Evolutionary conservation across 805 yeast genomes (phyloP).

Genomic region (Pichia phayaonensis): DNA sequence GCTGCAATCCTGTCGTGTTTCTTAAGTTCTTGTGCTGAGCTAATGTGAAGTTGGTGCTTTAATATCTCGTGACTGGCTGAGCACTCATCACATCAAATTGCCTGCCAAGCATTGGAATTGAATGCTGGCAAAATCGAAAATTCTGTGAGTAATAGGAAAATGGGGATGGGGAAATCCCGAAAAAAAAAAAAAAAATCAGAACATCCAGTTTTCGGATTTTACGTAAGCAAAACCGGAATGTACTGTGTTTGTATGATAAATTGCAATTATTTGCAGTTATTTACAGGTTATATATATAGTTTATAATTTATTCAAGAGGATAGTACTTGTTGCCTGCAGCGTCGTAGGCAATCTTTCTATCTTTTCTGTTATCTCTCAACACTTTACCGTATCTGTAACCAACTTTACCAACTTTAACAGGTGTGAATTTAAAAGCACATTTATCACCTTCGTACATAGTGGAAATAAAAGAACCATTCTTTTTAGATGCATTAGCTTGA

Average conservation of each 20-base stretch:
- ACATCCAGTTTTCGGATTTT: too few species aligned
- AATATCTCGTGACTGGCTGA: not conserved
- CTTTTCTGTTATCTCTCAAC: constrained; percentile 81
- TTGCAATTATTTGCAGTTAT: not conserved
- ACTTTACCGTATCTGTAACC: constrained; percentile 91
- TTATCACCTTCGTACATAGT: constrained; percentile 62
- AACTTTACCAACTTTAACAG: constrained; percentile 73
- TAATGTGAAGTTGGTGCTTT: not conserved
- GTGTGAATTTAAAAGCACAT: constrained; percentile 63
- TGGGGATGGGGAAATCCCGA: too few species aligned
- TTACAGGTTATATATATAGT: not conserved
- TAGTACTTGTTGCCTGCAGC: constrained; percentile 51
- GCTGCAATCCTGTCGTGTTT: not conserved
- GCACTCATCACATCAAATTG: not conserved
- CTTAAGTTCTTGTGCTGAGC: not conserved
- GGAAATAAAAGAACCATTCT: constrained; percentile 42
- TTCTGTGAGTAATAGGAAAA: not conserved
- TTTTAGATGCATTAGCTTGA: constrained; percentile 19
- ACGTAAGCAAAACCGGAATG: too few species aligned
- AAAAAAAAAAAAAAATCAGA: too few species aligned
- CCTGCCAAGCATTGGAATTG: not conserved
- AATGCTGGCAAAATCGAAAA: not conserved
- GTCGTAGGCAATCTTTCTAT: constrained; percentile 67
- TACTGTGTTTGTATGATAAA: not conserved
- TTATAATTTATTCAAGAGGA: constrained; percentile 18